Evolutionary conservation across 129 eudicot species (phyloP).

Genomic region (Kitagawia praeruptora): DNA sequence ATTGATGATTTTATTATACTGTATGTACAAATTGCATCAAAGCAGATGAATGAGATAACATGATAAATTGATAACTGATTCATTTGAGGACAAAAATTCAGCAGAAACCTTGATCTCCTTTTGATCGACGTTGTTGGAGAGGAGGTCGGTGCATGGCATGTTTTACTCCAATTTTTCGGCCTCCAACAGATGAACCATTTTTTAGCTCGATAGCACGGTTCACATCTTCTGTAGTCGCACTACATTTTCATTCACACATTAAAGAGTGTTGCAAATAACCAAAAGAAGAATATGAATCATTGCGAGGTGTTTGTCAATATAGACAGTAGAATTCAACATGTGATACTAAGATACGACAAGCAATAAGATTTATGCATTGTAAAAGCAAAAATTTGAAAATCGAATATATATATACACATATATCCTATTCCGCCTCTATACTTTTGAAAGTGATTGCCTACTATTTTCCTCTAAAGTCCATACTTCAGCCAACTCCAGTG

Average conservation of each 20-base stretch:
- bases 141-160: constrained; percentile 83
- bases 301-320: neutral
- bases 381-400: neutral
- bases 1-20: neutral
- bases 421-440: neutral
- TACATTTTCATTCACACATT: constrained; percentile 18
- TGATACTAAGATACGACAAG: neutral
- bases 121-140: constrained; percentile 74
- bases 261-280: constrained; percentile 1
- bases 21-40: neutral
- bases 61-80: neutral
- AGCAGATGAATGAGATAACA: neutral
- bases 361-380: neutral
- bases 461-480: neutral
- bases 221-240: constrained; percentile 83
- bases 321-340: neutral
- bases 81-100: neutral
- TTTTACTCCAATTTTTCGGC: constrained; percentile 79
- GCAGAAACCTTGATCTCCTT: constrained; percentile 57
- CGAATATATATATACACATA: neutral
- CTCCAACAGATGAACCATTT: constrained; percentile 69
- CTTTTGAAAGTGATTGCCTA: neutral
- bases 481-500: neutral
- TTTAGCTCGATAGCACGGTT: constrained; percentile 87
- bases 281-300: neutral